Base-by-base conservation (phyloP, 2,329 filamentous ascomycete genomes). In the Aspergillus sojae region DNA sequence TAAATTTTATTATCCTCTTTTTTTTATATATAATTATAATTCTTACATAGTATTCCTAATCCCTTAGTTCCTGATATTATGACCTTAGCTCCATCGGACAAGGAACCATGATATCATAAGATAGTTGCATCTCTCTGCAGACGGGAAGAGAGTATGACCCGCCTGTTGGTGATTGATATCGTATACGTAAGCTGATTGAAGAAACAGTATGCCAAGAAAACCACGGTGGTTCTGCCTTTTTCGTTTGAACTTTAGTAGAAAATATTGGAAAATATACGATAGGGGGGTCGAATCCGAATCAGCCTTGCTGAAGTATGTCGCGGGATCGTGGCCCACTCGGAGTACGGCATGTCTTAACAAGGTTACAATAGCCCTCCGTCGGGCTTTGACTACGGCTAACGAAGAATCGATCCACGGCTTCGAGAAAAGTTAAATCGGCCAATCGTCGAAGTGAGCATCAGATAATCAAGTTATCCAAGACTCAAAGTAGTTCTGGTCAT, bases 101-200 rank as follows among this genome's bases (percentile, higher is more conserved):
- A 19, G 32, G 32, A 26, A 55, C 21, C 34, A 34, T 55, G 30
- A 36, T 39, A 55, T 55, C 52, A 55, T 55, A 55, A 55, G 52
- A 55, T 16, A 39, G 34, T 55, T 19, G n/a, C 21, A 55, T 55
- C n/a, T 26, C 26, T 54, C 52, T 23, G 52, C 34, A 55, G 52
- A 26, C 50, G 30, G 30, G 16, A 34, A 55, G n/a, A 39, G 19
- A 23, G 52, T 2, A 57, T 57, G 6, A 21, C 23, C 32, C 5
- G 45, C 12, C 21, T 26, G 32, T 56, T 56, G 34, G 32, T 6
- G 48, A 19, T 55, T 62, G 50, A 61, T 57, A 59, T 65, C 45
- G 52, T 21, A 62, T 65, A 62, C 60, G 63, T 62, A 62, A 60
- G 60, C 60, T 53, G 30, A 28, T 43, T 39, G 26, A 53, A 57